These are phyloP conservation scores for Parachaetomium inaequale DNA, from an alignment of 495 filamentous ascomycete species.

Conservation along the genomic window DNA sequence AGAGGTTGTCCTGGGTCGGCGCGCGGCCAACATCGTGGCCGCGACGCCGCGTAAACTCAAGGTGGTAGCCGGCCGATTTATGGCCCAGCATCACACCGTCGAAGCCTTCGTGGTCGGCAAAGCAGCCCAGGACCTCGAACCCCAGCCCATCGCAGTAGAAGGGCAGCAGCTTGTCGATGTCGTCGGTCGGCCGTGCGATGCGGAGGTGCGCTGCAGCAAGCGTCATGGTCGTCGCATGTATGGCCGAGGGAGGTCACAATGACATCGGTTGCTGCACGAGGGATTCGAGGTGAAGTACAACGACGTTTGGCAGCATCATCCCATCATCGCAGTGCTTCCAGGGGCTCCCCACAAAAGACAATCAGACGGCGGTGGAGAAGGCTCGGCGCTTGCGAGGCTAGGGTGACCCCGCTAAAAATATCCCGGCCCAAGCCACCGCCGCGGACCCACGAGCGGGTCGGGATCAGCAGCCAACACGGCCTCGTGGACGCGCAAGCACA, in stretches of 20 bases:
- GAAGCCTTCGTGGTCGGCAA: slow-evolving; percentile 32
- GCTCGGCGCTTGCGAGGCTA: slow-evolving; percentile 1
- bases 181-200: slow-evolving; percentile 35
- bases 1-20: slow-evolving; percentile 36
- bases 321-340: neutral
- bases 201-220: slow-evolving; percentile 30
- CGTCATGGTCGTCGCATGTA: slow-evolving; percentile 16
- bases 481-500: slow-evolving; percentile 13
- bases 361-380: neutral
- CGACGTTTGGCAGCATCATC: neutral
- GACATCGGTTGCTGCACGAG: neutral
- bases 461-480: neutral
- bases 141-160: slow-evolving; percentile 35
- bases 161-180: slow-evolving; percentile 30
- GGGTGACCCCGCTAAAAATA: slow-evolving; percentile 4
- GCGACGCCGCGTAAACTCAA: slow-evolving; percentile 32
- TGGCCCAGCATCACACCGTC: slow-evolving; percentile 34
- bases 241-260: neutral
- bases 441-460: neutral
- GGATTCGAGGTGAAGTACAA: neutral
- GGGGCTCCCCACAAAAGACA: neutral
- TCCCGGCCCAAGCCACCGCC: slow-evolving; percentile 7
- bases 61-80: slow-evolving; percentile 26
- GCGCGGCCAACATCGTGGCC: slow-evolving; percentile 30
- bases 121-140: slow-evolving; percentile 28